These are phyloP conservation scores for Leishmania martiniquensis DNA, from an alignment of 208 protist species.

Conservation along the genomic window DNA sequence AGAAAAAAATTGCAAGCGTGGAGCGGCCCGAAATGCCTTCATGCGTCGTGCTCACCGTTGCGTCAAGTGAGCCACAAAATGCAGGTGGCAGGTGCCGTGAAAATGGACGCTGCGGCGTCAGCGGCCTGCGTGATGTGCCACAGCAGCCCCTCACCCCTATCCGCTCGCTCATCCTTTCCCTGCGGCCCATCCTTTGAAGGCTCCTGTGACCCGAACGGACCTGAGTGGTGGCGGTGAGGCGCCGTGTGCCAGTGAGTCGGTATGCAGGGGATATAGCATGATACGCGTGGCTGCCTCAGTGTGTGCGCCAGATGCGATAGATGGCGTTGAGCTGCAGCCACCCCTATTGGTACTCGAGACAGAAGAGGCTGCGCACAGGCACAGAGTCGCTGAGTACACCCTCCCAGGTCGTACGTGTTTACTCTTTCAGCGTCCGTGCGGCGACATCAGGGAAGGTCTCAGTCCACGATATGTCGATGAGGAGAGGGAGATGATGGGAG, in stretches of 20 bases:
- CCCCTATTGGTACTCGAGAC: neutral
- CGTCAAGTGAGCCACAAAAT: neutral
- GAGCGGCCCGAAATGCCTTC: neutral
- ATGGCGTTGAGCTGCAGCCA: neutral
- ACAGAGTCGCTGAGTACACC: neutral
- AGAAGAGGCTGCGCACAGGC: neutral
- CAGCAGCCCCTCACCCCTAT: too few species aligned
- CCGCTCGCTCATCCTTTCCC: too few species aligned
- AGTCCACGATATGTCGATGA: conserved; percentile 86
- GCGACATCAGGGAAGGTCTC: conserved; percentile 69
- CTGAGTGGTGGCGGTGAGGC: neutral
- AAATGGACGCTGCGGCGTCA: neutral
- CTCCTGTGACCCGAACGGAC: neutral
- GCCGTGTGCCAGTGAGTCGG: neutral
- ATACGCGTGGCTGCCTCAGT: neutral
- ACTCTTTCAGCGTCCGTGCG: conserved; percentile 50
- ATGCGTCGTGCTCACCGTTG: neutral
- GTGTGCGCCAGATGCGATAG: neutral
- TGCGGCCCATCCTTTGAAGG: too few species aligned
- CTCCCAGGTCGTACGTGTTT: neutral
- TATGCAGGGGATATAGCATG: neutral
- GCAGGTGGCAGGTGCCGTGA: neutral
- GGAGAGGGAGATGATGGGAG: conserved; percentile 80
- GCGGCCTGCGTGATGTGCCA: too few species aligned
- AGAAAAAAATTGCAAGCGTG: neutral